Percentiles rank a stretch among this genome's conserved stretches.
phyloP scores from a whole-genome alignment of 345 rosid genomes.

The Gossypium arboreum region DNA sequence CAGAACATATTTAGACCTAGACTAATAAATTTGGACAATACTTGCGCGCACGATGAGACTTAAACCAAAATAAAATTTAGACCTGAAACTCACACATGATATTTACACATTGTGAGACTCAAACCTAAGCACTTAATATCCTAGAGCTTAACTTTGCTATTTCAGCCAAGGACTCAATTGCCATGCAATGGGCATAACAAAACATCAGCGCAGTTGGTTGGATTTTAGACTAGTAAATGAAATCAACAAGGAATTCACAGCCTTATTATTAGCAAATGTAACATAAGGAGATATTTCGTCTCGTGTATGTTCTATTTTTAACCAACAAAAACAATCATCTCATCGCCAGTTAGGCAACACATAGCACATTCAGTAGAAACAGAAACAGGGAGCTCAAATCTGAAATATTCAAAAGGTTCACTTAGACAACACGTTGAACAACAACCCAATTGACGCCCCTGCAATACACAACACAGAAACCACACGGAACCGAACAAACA shows the following conservation, averaged over 20 bases:
- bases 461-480: conserved; percentile 49
- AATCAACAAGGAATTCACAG: not conserved
- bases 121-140: too few species aligned
- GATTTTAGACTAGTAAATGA: not conserved
- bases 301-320: not conserved
- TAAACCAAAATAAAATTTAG: too few species aligned
- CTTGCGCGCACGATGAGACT: too few species aligned
- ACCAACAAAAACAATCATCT: not conserved
- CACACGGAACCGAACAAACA: conserved; percentile 58
- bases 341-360: not conserved
- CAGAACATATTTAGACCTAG: too few species aligned
- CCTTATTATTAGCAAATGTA: not conserved
- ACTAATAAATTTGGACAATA: too few species aligned
- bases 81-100: too few species aligned
- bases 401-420: not conserved
- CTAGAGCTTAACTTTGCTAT: too few species aligned
- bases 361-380: not conserved
- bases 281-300: not conserved
- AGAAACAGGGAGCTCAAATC: not conserved
- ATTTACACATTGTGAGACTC: too few species aligned
- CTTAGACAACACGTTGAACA: conserved; percentile 26
- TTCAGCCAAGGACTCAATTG: too few species aligned
- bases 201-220: too few species aligned
- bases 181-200: too few species aligned
- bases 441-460: conserved; percentile 43